These are phyloP conservation scores for Zizania latifolia DNA, from an alignment of 176 grass and related monocot species.

Conservation along the genomic window DNA sequence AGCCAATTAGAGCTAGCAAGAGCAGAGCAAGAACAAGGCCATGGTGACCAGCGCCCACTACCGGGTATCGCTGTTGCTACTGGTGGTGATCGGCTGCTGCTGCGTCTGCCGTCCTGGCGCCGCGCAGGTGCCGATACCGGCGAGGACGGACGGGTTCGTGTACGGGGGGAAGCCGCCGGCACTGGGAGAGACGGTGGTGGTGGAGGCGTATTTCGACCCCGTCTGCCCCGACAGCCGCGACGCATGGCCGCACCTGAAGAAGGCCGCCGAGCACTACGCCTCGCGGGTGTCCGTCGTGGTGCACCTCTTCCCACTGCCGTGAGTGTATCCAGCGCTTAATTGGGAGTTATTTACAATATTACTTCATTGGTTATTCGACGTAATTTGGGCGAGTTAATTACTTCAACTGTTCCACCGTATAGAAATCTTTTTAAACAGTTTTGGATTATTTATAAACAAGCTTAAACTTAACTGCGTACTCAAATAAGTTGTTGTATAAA, in stretches of 20 bases:
- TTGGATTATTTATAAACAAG: too few relatives aligned
- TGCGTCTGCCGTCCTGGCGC: not conserved
- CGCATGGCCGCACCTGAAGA: constrained; percentile 61
- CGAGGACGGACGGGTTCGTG: constrained; percentile 71
- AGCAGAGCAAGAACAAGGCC: not conserved
- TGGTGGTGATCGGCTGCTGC: not conserved
- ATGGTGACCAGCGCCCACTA: not conserved
- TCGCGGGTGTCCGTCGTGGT: constrained; percentile 48
- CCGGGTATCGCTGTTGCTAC: not conserved
- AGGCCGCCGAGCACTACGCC: constrained; percentile 49
- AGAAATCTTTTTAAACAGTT: too few relatives aligned
- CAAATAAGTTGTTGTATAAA: too few relatives aligned
- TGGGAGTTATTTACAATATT: too few relatives aligned
- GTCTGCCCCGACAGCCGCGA: constrained; percentile 88
- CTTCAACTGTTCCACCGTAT: too few relatives aligned
- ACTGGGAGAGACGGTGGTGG: constrained; percentile 66
- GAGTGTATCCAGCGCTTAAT: constrained; percentile 19
- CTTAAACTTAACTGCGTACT: too few relatives aligned
- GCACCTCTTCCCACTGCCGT: constrained; percentile 82
- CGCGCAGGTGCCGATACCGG: constrained; percentile 66
- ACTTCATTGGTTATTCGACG: too few relatives aligned
- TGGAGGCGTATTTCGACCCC: constrained; percentile 83
- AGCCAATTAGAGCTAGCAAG: not conserved
- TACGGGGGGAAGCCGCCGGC: constrained; percentile 30
- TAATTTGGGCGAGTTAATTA: too few relatives aligned